Base-by-base conservation (phyloP, 306 rosid species). In the Medicago truncatula region DNA sequence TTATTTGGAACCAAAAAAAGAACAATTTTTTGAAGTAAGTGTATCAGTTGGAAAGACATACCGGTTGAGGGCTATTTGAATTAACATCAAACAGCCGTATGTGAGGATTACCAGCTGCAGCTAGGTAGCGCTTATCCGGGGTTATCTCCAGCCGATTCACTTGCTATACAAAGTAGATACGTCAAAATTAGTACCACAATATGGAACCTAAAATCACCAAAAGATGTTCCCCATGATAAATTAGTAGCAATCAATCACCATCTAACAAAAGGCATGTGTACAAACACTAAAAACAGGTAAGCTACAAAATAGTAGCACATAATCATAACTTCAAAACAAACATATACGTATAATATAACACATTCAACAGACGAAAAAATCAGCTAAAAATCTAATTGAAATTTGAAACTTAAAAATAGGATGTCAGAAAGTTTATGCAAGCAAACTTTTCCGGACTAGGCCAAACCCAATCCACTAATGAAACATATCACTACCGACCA, bases 31-130 rank as follows among this genome's bases (percentile, higher is more conserved):
- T 6, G 3, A 70, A 60, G 49, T 17, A 56, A 36, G 58, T 18
- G 38, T 49, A 78, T 23, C 20, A 53, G 43, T 36, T 49, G 70
- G 75, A 72, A 44, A 73, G 44, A 88, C 92, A 53, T 83, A 96
- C 99, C 34, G 99, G 99, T 66, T 92, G 99, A 71, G 96, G 88
- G 76, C 88, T 92, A 82, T 87, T 92, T 80, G 99, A 88, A 83
- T 89, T 90, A 78, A 96, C 90, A 90, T 96, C 98, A 70, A 96
- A 96, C 74, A 96, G 77, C 71, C 99, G 88, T 67, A 96, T 92
- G 83, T 96, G 99, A 54, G 99, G 98, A 83, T 96, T 92, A 46
- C 99, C 98, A n/a, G 98, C 99, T 28, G 92, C 98, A 78, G 98
- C 98, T 82, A 96, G 86, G 89, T 73, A 87, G 41, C 90, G 91